Base-by-base conservation (phyloP, 768 basidiomycete genomes). In the Mycena polygramma region DNA sequence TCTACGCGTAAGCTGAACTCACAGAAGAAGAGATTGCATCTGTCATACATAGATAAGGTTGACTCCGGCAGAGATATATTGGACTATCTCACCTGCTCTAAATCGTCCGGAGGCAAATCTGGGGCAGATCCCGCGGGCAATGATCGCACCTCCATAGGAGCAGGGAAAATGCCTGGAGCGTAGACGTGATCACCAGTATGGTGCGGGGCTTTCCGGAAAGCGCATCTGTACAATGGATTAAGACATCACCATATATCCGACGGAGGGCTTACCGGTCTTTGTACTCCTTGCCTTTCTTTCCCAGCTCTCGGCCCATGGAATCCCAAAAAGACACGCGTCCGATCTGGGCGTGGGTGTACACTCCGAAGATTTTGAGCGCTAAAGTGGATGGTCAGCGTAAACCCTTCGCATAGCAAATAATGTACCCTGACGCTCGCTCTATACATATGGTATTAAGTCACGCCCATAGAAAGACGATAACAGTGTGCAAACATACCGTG, bases 11-110 rank as follows among this genome's bases (percentile, higher is more conserved):
- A 17, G 35, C 55, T 37, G 26, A 15, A 62, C 88, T 64, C 75
- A 91, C 89, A 89, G 84, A n/a, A 91, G 82, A 30, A 91, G 82
- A 2, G 86, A 82, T 72, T 91, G 90, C 11, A 91, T 80, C 89
- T 91, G 54, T 10, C 60, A 26, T 20, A 35, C 8, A 30, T 39
- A 30, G n/a, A n/a, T 43, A 46, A 19, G 52, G 45, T 73, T 30
- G 74, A 48, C 7, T 19, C 22, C 51, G 36, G 68, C 30, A 4
- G 4, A 60, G 11, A 37, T 4, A 55, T n/a, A 30, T 46, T 54
- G 17, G 59, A 46, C 6, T 30, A 41, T 45, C 66, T 30, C 70
- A 89, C 89, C 82, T 89, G 83, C 66, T 85, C 84, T 52, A 81
- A 79, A 53, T 87, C 84, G 39, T 88, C 82, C 8, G 82, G 77